Evolutionary conservation across 441 rosid species (phyloP).

Genomic region (Aquilaria agallochum): DNA sequence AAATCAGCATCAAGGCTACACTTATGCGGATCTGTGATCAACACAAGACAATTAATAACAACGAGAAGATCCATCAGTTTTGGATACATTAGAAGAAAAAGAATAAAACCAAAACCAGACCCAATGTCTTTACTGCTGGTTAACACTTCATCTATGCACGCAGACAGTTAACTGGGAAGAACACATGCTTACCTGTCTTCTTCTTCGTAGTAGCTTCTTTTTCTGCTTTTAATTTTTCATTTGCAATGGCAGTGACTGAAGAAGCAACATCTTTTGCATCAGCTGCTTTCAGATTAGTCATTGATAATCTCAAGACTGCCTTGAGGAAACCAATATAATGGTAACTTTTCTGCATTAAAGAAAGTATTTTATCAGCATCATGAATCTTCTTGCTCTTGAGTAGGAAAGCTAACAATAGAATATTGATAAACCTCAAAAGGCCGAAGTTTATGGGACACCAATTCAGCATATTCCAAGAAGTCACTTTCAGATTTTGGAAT

Average conservation of each 20-base stretch:
- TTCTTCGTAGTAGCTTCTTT: constrained; percentile 77
- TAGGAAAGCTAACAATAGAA: background rate
- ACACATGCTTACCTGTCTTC: constrained; percentile 52
- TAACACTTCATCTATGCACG: too few species aligned
- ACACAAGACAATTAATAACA: too few species aligned
- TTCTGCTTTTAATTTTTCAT: constrained; percentile 86
- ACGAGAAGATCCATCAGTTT: too few species aligned
- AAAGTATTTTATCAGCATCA: constrained; percentile 7
- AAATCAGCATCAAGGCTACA: too few species aligned
- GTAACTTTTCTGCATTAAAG: constrained; percentile 68
- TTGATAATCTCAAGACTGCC: constrained; percentile 73
- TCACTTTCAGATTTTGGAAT: constrained; percentile 96
- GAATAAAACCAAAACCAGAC: background rate
- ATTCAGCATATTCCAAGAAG: constrained; percentile 85
- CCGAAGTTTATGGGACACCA: constrained; percentile 68
- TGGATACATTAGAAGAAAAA: background rate
- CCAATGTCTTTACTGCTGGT: too few species aligned
- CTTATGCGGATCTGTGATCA: too few species aligned
- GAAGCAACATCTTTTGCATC: constrained; percentile 88
- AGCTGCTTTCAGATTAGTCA: constrained; percentile 69
- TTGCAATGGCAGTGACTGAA: constrained; percentile 71
- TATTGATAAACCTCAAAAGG: constrained; percentile 57
- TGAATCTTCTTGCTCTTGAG: constrained; percentile 1
- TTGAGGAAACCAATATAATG: constrained; percentile 72
- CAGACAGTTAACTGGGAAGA: background rate